A percentile compares a stretch with the other conserved stretches of the same genome.
These are phyloP conservation scores for Lycium ferocissimum DNA, from an alignment of 257 asterid genomes.

Conservation along the genomic window DNA sequence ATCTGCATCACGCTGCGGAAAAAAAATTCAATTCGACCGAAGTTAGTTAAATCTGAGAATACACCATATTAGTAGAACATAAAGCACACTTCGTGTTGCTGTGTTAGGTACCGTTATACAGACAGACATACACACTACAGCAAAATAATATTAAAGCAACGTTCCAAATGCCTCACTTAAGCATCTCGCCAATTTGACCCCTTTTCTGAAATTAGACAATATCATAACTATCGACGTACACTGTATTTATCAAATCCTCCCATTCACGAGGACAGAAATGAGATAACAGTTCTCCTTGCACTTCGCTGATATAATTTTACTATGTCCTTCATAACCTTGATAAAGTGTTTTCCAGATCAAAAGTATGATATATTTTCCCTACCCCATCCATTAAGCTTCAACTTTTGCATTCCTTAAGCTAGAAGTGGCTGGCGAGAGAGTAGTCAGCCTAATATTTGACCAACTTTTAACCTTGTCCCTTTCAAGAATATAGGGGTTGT, in stretches of 20 bases:
- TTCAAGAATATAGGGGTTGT: neutral
- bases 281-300: constrained; percentile 5
- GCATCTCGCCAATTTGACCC: neutral
- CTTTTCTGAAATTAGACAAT: neutral
- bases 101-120: neutral
- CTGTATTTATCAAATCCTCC: neutral
- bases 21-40: neutral
- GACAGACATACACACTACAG: neutral
- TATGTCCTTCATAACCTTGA: neutral
- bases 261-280: neutral
- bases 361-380: constrained; percentile 10
- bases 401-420: constrained; percentile 5
- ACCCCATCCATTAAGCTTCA: neutral
- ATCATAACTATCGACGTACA: neutral
- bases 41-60: constrained; percentile 17
- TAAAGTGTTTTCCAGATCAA: constrained; percentile 13
- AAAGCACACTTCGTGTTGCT: neutral
- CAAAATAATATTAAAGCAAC: neutral
- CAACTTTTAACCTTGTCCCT: neutral
- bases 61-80: neutral
- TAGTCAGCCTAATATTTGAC: neutral
- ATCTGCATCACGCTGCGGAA: constrained; percentile 85
- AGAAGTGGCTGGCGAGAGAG: neutral
- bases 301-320: neutral
- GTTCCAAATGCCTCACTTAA: neutral